These are phyloP conservation scores for Herpetospermum pedunculosum DNA, from an alignment of 306 rosid species.

Conservation along the genomic window DNA sequence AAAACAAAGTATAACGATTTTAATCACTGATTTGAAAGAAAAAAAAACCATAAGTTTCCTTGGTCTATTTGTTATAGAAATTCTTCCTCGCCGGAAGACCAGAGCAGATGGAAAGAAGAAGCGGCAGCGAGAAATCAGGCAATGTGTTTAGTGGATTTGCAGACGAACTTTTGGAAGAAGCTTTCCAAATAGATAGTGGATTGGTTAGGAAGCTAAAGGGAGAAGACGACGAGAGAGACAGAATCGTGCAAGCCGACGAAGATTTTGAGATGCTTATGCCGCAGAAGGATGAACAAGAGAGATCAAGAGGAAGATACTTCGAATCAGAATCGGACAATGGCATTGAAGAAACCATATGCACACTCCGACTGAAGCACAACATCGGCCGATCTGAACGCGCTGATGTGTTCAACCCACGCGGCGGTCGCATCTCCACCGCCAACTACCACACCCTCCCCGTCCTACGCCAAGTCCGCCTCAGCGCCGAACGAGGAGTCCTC, in stretches of 20 bases:
- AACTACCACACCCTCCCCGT: constrained; percentile 18
- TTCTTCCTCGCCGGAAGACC: constrained; percentile 24
- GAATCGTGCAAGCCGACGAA: constrained; percentile 10
- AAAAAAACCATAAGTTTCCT: not conserved
- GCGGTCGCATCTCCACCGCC: constrained; percentile 18
- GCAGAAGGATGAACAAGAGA: constrained; percentile 1
- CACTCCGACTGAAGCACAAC: constrained; percentile 15
- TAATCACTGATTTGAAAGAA: no score
- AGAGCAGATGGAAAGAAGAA: not conserved
- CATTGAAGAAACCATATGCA: constrained; percentile 23
- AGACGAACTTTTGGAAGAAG: constrained; percentile 3
- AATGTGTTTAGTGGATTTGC: constrained; percentile 18
- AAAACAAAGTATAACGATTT: not conserved
- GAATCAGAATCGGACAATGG: constrained; percentile 11
- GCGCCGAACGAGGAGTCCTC: constrained; percentile 26
- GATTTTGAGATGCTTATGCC: constrained; percentile 12
- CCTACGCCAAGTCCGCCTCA: constrained; percentile 18
- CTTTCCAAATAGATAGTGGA: constrained; percentile 1
- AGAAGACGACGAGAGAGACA: constrained; percentile 15
- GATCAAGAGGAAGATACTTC: not conserved
- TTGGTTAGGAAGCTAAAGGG: constrained; percentile 9
- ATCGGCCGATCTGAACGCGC: constrained; percentile 15
- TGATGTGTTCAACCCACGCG: constrained; percentile 24
- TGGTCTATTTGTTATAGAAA: not conserved
- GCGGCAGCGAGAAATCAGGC: not conserved